Evolutionary conservation across 2,329 filamentous ascomycete species (phyloP).

Genomic region (Helminthosporium solani): DNA sequence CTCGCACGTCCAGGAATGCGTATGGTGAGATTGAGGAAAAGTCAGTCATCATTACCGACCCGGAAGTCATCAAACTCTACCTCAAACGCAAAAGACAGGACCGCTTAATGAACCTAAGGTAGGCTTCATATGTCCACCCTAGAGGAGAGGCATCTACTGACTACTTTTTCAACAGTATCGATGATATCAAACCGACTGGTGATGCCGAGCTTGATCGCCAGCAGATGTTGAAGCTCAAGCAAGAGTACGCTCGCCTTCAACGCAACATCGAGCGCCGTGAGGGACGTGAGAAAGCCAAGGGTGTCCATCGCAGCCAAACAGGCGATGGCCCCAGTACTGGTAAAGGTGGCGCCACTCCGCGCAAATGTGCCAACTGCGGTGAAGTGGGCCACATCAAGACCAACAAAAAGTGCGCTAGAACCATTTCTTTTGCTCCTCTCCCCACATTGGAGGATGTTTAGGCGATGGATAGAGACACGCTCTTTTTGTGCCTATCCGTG

Average conservation of each 20-base stretch:
- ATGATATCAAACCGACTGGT: constrained; percentile 63
- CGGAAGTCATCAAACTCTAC: constrained; percentile 86
- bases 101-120: constrained; percentile 66
- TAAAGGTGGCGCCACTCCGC: constrained; percentile 56
- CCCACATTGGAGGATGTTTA: not conserved
- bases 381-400: constrained; percentile 98
- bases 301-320: constrained; percentile 46
- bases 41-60: constrained; percentile 68
- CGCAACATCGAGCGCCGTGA: constrained; percentile 89
- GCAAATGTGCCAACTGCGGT: constrained; percentile 97
- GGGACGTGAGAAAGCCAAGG: constrained; percentile 87
- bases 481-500: constrained; percentile 1
- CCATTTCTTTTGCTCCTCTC: not conserved
- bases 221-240: constrained; percentile 62
- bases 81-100: constrained; percentile 72
- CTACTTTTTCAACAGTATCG: constrained; percentile 51
- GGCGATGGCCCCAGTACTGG: constrained; percentile 49
- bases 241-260: constrained; percentile 79
- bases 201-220: constrained; percentile 66
- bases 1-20: constrained; percentile 63
- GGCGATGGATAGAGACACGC: not conserved
- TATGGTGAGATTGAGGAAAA: constrained; percentile 64
- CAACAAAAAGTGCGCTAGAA: constrained; percentile 77
- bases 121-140: not conserved
- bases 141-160: not conserved